phyloP scores from a whole-genome alignment of 257 asterid species.

The Ballota nigra region DNA sequence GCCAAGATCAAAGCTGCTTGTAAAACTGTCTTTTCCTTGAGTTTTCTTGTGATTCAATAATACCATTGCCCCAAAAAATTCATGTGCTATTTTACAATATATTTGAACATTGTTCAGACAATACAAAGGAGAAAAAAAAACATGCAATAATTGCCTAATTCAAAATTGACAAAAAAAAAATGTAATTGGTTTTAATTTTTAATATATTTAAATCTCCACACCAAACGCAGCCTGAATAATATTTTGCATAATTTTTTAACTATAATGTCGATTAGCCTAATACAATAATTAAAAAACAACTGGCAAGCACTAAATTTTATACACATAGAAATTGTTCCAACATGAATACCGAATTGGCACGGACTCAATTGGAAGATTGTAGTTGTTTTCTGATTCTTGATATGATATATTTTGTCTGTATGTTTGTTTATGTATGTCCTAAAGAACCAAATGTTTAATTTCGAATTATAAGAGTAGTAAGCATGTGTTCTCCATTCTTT shows the following conservation, averaged over 20 bases:
- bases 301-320: conserved; percentile 25
- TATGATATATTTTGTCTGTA: conserved; percentile 21
- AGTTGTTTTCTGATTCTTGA: conserved; percentile 22
- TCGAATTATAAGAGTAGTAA: background rate
- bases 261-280: background rate
- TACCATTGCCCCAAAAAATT: background rate
- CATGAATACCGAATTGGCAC: conserved; percentile 11
- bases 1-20: conserved; percentile 6
- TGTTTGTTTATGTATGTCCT: conserved; percentile 14
- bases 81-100: background rate
- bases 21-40: conserved; percentile 24
- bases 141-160: background rate
- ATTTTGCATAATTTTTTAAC: background rate
- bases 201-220: background rate
- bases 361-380: conserved; percentile 25
- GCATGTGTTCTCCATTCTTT: background rate
- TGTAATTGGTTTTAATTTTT: background rate
- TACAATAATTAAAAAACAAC: conserved; percentile 13
- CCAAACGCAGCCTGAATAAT: background rate
- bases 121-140: background rate
- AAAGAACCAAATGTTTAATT: background rate
- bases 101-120: background rate
- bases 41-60: conserved; percentile 27
- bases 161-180: background rate
- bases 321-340: conserved; percentile 7